A percentile compares a stretch with the other conserved stretches of the same genome.
Conservation (phyloP, 768 basidiomycete species). For the Boletus speciosus region DNA sequence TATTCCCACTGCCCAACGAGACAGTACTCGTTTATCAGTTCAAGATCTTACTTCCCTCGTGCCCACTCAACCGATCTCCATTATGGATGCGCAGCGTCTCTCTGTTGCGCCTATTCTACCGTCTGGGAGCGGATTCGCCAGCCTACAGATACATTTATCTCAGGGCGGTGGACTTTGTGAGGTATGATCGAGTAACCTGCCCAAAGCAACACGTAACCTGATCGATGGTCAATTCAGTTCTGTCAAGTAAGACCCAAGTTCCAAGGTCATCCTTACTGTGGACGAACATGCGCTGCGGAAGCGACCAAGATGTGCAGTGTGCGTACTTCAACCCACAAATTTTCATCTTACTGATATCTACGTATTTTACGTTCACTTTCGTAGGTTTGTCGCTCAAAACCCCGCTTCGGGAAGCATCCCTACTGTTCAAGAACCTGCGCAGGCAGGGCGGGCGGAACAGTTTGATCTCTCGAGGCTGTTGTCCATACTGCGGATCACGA, state of each 20-base stretch:
- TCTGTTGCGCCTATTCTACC: conserved; percentile 1
- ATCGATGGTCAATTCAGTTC: conserved; percentile 31
- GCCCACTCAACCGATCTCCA: conserved; percentile 2
- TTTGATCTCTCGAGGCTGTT: conserved; percentile 2
- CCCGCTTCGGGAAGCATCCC: conserved; percentile 32
- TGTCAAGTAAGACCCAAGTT: conserved; percentile 62
- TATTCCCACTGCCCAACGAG: conserved; percentile 27
- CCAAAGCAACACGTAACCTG: background rate
- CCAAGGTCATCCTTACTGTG: conserved; percentile 57
- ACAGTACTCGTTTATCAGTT: conserved; percentile 29
- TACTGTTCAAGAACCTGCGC: conserved; percentile 35
- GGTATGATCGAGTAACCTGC: conserved; percentile 15
- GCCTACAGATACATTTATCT: conserved; percentile 1
- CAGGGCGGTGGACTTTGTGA: conserved; percentile 26
- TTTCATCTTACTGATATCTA: conserved; percentile 5
- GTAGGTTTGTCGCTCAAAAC: conserved; percentile 30
- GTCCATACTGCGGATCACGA: background rate
- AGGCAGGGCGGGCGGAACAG: conserved; percentile 17
- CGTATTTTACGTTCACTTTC: background rate
- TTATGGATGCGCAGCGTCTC: conserved; percentile 3
- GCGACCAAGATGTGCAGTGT: conserved; percentile 36
- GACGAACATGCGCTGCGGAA: conserved; percentile 57
- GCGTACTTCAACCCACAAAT: conserved; percentile 1
- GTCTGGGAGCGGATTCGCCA: background rate
- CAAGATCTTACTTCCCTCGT: conserved; percentile 30